A percentile compares a stretch with the other conserved stretches of the same genome.
phyloP scores from a whole-genome alignment of 352 stramenopile species.

The Achlya hypogyna region DNA sequence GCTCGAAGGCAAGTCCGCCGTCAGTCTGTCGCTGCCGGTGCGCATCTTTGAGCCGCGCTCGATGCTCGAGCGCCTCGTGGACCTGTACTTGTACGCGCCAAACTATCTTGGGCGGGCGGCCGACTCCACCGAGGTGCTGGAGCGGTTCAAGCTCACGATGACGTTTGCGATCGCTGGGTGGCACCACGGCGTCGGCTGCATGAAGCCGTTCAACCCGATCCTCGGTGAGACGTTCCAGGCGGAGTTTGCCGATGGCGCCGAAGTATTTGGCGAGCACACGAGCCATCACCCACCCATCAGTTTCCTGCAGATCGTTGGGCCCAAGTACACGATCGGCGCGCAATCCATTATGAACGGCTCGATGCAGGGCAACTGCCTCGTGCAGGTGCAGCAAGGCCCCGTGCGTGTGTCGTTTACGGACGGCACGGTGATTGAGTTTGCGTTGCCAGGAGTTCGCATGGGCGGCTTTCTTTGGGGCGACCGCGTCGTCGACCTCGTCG shows the following conservation, averaged over 20 bases:
- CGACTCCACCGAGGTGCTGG: constrained; percentile 47
- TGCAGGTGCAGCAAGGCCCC: constrained; percentile 69
- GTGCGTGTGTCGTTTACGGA: constrained; percentile 64
- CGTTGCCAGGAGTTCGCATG: constrained; percentile 61
- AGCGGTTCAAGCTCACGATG: constrained; percentile 77
- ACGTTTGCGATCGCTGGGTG: constrained; percentile 64
- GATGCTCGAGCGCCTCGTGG: constrained; percentile 68
- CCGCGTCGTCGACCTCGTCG: constrained; percentile 67
- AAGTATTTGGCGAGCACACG: constrained; percentile 75
- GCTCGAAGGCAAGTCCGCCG: constrained; percentile 54
- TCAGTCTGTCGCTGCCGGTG: constrained; percentile 77
- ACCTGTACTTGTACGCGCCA: constrained; percentile 72
- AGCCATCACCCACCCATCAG: constrained; percentile 80
- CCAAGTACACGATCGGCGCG: constrained; percentile 61
- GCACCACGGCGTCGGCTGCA: constrained; percentile 68
- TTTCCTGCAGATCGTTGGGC: constrained; percentile 68
- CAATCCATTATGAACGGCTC: constrained; percentile 66
- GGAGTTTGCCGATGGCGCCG: constrained; percentile 62
- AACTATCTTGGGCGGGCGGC: constrained; percentile 61
- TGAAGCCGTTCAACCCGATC: constrained; percentile 84
- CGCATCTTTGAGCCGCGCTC: constrained; percentile 79
- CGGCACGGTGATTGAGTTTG: constrained; percentile 57
- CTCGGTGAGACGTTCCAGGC: constrained; percentile 73
- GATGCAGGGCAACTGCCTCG: constrained; percentile 77
- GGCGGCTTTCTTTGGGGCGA: constrained; percentile 74